phyloP scores from a whole-genome alignment of 345 rosid genomes.

The Salix brachista region DNA sequence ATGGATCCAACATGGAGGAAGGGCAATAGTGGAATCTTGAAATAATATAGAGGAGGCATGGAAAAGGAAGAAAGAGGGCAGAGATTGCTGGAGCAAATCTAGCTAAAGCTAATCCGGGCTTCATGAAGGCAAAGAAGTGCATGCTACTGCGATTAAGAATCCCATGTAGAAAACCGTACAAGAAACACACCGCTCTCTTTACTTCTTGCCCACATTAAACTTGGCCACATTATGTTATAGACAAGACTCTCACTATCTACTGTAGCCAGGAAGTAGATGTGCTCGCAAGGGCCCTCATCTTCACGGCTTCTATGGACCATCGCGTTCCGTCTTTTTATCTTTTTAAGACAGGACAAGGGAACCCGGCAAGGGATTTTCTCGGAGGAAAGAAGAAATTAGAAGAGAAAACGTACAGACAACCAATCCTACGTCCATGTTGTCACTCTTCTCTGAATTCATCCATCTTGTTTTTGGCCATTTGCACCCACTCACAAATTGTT shows the following conservation, averaged over 20 bases:
- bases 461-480: not conserved
- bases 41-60: conserved; percentile 3
- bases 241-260: not conserved
- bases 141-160: not conserved
- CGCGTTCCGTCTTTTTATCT: not conserved
- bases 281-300: not conserved
- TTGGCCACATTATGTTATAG: not conserved
- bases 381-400: not conserved
- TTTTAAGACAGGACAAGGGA: conserved; percentile 4
- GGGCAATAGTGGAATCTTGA: conserved; percentile 5
- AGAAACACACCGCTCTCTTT: conserved; percentile 1
- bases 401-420: not conserved
- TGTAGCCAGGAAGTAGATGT: not conserved
- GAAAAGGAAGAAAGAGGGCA: conserved; percentile 7
- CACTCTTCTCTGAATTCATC: not conserved
- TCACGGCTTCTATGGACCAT: not conserved
- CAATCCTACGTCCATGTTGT: not conserved
- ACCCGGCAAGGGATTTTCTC: conserved; percentile 1
- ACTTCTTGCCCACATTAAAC: not conserved
- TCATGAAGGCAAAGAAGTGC: not conserved
- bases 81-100: conserved; percentile 42
- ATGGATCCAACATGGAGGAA: not conserved
- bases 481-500: not conserved
- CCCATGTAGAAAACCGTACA: not conserved
- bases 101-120: conserved; percentile 22